phyloP scores from a whole-genome alignment of 1,284 basidiomycete genomes.

The Ceratobasidium sp. region DNA sequence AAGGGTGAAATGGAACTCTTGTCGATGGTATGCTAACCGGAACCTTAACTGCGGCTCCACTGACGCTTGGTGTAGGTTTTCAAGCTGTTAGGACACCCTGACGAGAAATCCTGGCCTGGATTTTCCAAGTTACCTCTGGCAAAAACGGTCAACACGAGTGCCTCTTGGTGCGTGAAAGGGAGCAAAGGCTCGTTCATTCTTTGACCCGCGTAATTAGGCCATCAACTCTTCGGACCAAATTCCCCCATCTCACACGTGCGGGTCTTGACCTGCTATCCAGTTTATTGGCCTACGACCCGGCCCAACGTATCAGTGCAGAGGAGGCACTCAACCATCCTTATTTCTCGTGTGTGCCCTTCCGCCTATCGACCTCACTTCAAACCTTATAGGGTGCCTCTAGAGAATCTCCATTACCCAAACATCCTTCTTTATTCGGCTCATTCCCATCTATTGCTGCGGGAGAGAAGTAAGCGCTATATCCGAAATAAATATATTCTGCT shows the following conservation, averaged over 20 bases:
- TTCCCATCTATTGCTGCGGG: conserved; percentile 98
- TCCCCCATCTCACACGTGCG: conserved; percentile 78
- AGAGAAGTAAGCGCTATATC: conserved; percentile 74
- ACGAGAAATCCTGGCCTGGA: conserved; percentile 83
- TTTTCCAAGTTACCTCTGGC: conserved; percentile 78
- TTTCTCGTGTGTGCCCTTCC: conserved; percentile 69
- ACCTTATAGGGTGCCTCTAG: conserved; percentile 53
- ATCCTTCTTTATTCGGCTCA: conserved; percentile 94
- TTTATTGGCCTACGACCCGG: conserved; percentile 88
- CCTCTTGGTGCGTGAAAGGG: conserved; percentile 61
- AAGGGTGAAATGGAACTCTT: conserved; percentile 93
- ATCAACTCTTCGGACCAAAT: conserved; percentile 58
- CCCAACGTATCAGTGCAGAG: conserved; percentile 79
- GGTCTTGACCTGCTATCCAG: conserved; percentile 85
- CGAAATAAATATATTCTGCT: background rate
- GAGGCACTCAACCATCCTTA: conserved; percentile 90
- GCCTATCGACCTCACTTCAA: conserved; percentile 8
- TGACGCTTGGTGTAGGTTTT: conserved; percentile 61
- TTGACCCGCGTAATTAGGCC: conserved; percentile 48
- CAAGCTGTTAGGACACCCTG: conserved; percentile 88
- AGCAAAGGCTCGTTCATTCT: background rate
- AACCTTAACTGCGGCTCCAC: background rate
- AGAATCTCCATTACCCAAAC: conserved; percentile 92
- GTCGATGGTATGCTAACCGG: conserved; percentile 62
- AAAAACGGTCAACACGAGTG: conserved; percentile 69